Evolutionary conservation across 768 basidiomycete genomes (phyloP).

Genomic region (Calocybe indica): DNA sequence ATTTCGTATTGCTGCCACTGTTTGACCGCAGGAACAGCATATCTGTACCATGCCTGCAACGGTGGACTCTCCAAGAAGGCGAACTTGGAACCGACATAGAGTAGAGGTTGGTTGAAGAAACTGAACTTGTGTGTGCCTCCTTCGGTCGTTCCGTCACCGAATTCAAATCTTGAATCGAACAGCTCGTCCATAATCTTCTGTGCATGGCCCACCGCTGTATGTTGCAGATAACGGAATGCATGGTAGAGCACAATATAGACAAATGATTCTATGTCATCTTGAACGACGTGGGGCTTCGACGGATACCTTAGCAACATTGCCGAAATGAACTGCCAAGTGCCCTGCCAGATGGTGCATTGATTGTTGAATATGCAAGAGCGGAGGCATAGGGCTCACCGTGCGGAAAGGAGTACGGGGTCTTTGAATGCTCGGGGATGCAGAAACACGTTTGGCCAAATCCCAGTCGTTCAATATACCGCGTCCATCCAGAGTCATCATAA

Average conservation of each 20-base stretch:
- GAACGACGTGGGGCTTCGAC: slow-evolving; percentile 2
- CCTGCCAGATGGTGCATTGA: not conserved
- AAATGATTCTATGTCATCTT: slow-evolving; percentile 11
- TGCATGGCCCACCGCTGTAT: not conserved
- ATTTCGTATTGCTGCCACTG: no score
- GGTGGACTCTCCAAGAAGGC: not conserved
- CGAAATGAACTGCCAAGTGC: slow-evolving; percentile 12
- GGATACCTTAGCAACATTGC: not conserved
- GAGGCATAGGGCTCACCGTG: slow-evolving; percentile 16
- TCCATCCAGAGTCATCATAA: slow-evolving; percentile 6
- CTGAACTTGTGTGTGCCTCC: not conserved
- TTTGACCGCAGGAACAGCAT: no score
- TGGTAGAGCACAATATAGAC: slow-evolving; percentile 5
- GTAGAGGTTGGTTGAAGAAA: not conserved
- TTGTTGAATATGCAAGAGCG: not conserved
- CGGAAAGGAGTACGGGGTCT: slow-evolving; percentile 1
- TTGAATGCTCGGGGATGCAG: not conserved
- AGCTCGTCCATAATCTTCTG: not conserved
- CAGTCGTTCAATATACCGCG: slow-evolving; percentile 10
- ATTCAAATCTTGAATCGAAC: not conserved
- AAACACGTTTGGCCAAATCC: slow-evolving; percentile 5
- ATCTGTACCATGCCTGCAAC: no score
- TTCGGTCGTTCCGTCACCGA: not conserved
- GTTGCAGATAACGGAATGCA: slow-evolving; percentile 7
- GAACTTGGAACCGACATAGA: not conserved